Evolutionary conservation across 768 basidiomycete species (phyloP), one percentile per base, ranked within the genome.

Genomic region (Lyophyllum atratum): DNA sequence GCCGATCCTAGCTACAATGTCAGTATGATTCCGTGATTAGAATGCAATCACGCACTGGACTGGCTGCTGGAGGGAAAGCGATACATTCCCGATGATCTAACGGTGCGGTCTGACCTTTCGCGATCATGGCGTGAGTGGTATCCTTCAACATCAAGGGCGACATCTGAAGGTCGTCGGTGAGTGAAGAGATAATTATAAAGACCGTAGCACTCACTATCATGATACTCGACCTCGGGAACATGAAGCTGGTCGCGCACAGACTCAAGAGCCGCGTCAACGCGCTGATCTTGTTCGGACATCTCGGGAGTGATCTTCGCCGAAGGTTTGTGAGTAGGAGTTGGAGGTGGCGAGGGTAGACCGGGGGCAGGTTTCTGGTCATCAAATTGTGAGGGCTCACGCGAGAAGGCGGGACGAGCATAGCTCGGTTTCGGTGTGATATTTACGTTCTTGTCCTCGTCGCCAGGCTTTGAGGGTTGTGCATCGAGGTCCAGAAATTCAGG

Each of bases 401-500:
- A 49, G 52, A 68, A 61, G 31, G 64, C 52, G 12, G 74, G 68
- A 44, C 67, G 66, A 39, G 58, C 60, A 55, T 66, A 64, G 37
- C 61, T 53, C 52, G 74, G 74, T 49, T 66, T 74, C 26, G 74
- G 75, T 19, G 75, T 77, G 21, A 64, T 65, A 46, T 72, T 63
- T 1, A 42, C 45, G 22, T 56, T 42, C 45, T 54, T 59, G 31
- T 65, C 63, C 37, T 64, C 63, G 9, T 58, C 65, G 37, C 66
- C 61, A 10, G 64, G 57, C 33, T 55, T 37, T 21, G 64, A 61
- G 21, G 70, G 66, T 43, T 64, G 64, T 7, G 86, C 90, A 66
- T 96, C 77, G 44, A 97, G 80, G 70, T 97, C 93, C 51, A 97
- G 77, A 65, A 90, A 93, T 45, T 95, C 93, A 1, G 93, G 91